Evolutionary conservation across 331 rosid species (phyloP).

Genomic region (Cydonia oblonga): DNA sequence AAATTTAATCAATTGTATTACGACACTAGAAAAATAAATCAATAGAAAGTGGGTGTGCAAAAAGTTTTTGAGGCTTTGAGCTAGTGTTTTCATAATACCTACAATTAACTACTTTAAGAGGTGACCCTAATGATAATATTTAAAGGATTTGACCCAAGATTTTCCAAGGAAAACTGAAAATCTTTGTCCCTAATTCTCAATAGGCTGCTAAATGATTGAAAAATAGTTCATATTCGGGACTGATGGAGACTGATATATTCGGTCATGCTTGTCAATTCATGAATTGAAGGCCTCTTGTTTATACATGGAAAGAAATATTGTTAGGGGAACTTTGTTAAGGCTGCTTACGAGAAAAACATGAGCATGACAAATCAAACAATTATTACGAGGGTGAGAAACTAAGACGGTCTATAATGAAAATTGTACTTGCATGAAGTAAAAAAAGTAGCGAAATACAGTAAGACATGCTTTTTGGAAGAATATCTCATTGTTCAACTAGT

Average conservation of each 20-base stretch:
- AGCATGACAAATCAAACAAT: neutral
- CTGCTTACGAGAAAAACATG: neutral
- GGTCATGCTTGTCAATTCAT: conserved; percentile 2
- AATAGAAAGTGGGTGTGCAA: neutral
- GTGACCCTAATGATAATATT: neutral
- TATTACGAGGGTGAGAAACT: too few species aligned
- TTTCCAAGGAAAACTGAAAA: neutral
- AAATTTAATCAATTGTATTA: too few species aligned
- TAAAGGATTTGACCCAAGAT: neutral
- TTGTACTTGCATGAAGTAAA: too few species aligned
- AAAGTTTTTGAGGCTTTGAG: neutral
- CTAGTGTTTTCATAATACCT: neutral
- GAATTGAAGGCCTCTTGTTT: neutral
- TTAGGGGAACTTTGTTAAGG: neutral
- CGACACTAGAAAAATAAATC: too few species aligned
- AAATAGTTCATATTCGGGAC: neutral
- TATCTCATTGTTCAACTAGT: neutral
- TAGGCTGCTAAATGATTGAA: neutral
- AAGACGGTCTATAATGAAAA: neutral
- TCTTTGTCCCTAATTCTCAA: neutral
- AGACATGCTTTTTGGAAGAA: too few species aligned
- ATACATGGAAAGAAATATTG: neutral
- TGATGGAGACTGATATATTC: neutral
- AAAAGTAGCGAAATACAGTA: too few species aligned
- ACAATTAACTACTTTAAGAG: neutral